Base-by-base conservation (phyloP, 164 flowering plant genomes). In the Liquidambar formosana region DNA sequence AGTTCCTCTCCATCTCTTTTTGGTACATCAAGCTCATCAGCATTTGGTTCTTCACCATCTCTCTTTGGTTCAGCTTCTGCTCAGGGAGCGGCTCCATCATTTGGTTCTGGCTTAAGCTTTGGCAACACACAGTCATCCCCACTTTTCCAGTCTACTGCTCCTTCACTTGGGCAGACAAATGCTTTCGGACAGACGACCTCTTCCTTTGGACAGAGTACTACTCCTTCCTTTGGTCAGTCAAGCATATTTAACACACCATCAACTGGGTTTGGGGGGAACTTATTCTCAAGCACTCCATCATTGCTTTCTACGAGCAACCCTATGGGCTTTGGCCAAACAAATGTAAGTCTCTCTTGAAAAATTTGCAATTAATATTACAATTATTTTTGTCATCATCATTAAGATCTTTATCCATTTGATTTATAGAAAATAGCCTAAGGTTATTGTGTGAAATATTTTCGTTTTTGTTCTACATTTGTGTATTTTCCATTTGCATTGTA, bases 51-150 rank as follows among this genome's bases (percentile, higher is more conserved):
- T 21, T 71, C 88, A 10, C 71, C 87, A 18, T 80, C 91, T 14
- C 65, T 85, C 16, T 93, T 91, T 77, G 78, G 81, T 66, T 69
- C 92, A 61, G 22, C 82, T 72, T 65, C 90, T 59, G 75, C 87
- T 66, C 87, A 81, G 58, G 88, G 78, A 70, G 65, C 86, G 63
- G 49, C 79, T 62, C 23, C 88, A 38, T 10, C 85, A 73, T 88
- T 87, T 84, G 78, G 80, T 60, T 53, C 87, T 66, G 80, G 89
- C 70, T 57, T 84, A 71, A 80, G 43, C 59, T 87, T 88, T 78
- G 82, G 80, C 45, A 86, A 75, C 75, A 85, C 89, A 14, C 97
- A 89, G 63, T 72, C 93, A 61, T 80, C 96, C 21, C 81, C 86
- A 12, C 66, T 86, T 22, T 94, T 94, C 75, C 87, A 79, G 76